Evolutionary conservation across 2,329 filamentous ascomycete species (phyloP).

Genomic region (Thelonectria olida): DNA sequence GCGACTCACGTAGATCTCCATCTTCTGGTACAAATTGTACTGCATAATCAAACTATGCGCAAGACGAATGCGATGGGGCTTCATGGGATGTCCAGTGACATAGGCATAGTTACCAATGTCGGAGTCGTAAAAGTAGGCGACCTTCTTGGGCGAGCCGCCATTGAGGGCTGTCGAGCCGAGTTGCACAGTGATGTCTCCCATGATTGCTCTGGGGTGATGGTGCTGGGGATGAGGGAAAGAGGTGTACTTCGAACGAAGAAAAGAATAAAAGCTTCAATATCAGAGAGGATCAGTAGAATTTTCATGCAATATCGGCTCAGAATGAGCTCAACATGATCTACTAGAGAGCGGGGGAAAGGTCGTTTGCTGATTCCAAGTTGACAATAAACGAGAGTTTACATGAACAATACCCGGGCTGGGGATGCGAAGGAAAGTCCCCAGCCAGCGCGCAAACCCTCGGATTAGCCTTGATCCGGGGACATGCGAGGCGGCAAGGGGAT

Average conservation of each 20-base stretch:
- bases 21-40: conserved; percentile 94
- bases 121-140: conserved; percentile 98
- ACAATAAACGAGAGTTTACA: conserved; percentile 32
- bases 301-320: conserved; percentile 28
- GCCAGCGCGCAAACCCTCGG: conserved; percentile 29
- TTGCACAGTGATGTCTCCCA: conserved; percentile 50
- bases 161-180: conserved; percentile 59
- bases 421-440: conserved; percentile 28
- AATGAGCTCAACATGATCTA: conserved; percentile 35
- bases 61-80: conserved; percentile 93
- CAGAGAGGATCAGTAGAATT: neutral
- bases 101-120: conserved; percentile 99
- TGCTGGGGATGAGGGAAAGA: conserved; percentile 21
- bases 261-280: neutral
- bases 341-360: conserved; percentile 12
- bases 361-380: conserved; percentile 25
- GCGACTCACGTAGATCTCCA: conserved; percentile 89
- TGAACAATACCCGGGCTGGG: conserved; percentile 27
- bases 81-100: conserved; percentile 97
- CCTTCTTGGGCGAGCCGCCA: conserved; percentile 72
- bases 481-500: conserved; percentile 18
- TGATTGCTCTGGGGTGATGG: conserved; percentile 34
- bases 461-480: conserved; percentile 42
- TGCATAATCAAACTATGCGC: conserved; percentile 97
- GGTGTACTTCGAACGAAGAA: conserved; percentile 7